phyloP scores from a whole-genome alignment of 345 rosid genomes.

The Aquilaria yunnanensis region DNA sequence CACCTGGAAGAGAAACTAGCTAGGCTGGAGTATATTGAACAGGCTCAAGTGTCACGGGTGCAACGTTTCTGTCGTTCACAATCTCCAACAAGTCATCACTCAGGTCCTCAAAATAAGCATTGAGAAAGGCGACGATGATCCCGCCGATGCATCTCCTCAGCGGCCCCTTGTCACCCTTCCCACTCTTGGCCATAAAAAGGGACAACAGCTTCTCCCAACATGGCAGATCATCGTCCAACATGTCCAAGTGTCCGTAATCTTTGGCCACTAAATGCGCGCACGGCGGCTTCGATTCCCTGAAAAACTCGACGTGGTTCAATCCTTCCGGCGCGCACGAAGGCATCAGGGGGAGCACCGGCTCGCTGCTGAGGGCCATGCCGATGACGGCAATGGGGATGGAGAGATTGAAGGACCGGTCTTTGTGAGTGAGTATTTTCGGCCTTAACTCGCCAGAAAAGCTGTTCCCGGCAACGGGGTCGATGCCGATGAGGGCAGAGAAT shows the following conservation, averaged over 20 bases:
- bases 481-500: constrained; percentile 20
- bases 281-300: constrained; percentile 25
- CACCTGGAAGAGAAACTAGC: no score
- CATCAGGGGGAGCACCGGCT: neutral
- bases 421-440: constrained; percentile 24
- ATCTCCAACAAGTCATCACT: constrained; percentile 16
- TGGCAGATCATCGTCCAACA: constrained; percentile 22
- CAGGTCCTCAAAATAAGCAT: constrained; percentile 14
- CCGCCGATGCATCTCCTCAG: constrained; percentile 36
- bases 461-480: constrained; percentile 35
- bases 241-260: constrained; percentile 39
- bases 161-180: constrained; percentile 11
- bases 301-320: constrained; percentile 29
- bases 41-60: constrained; percentile 22
- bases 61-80: constrained; percentile 14
- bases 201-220: constrained; percentile 2
- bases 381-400: constrained; percentile 23
- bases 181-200: constrained; percentile 9
- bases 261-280: constrained; percentile 25
- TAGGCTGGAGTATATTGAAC: no score
- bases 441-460: neutral
- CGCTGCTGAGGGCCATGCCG: constrained; percentile 27
- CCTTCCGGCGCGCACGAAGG: constrained; percentile 27
- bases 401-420: constrained; percentile 14
- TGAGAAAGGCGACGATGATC: constrained; percentile 31